These are phyloP conservation scores for Senna tora DNA, from an alignment of 306 rosid genomes.

Conservation along the genomic window DNA sequence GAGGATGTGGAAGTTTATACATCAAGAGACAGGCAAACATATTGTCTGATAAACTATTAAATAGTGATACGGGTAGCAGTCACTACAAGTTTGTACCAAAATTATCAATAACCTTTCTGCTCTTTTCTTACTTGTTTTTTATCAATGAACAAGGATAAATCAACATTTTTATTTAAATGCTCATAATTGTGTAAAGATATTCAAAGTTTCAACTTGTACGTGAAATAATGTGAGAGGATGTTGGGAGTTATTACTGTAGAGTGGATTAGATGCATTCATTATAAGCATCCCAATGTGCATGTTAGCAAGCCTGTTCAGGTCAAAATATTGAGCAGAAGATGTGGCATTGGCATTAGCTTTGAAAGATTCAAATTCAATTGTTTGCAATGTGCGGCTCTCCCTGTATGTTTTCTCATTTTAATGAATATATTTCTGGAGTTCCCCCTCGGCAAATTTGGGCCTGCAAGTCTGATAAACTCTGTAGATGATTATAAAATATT, in stretches of 20 bases:
- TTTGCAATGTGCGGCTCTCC: constrained; percentile 58
- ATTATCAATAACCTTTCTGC: neutral
- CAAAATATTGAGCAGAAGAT: constrained; percentile 65
- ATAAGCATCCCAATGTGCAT: constrained; percentile 55
- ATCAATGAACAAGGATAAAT: constrained; percentile 7
- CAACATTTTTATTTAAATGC: neutral
- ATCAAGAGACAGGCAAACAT: neutral
- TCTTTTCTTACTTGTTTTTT: neutral
- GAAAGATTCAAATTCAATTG: constrained; percentile 68
- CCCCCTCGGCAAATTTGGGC: constrained; percentile 71
- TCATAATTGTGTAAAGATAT: no score
- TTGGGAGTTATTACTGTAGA: constrained; percentile 26
- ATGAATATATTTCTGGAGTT: constrained; percentile 68
- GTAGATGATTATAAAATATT: constrained; percentile 65
- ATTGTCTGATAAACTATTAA: neutral
- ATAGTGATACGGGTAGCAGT: neutral
- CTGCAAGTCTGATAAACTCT: constrained; percentile 71
- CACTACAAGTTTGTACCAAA: constrained; percentile 1
- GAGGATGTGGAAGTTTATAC: neutral
- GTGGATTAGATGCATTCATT: constrained; percentile 46
- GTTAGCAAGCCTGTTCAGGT: constrained; percentile 60
- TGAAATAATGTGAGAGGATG: neutral
- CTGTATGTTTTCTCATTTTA: constrained; percentile 59
- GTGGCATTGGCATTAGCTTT: constrained; percentile 57
- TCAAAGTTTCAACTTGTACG: no score